Base-by-base conservation (phyloP, 2,329 filamentous ascomycete species). In the Penicillium sp. region DNA sequence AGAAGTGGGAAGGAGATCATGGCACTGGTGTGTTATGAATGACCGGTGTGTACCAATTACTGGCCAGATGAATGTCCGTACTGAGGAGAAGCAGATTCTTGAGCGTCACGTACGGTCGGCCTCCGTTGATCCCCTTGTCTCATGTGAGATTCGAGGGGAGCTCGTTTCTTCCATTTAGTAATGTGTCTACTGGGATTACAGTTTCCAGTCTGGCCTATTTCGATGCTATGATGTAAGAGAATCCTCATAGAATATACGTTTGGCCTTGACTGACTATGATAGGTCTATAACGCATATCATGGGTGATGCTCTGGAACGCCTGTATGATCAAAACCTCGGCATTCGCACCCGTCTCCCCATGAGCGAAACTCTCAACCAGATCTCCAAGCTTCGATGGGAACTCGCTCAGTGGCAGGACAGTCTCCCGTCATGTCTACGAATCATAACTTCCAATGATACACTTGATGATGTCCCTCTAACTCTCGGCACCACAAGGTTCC, bases 401-500 rank as follows among this genome's bases (percentile, higher is more conserved):
- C 51, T 57, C 3, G 55, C 51, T 4, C 47, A 57, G 10, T 57
- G 55, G 55, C 55, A 57, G 55, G 55, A 55, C 30, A 45, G 10
- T 27, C 32, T 57, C 7, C 51, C 55, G 1, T 29, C 47, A 4
- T 18, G 18, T 14, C n/a, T 55, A 30, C 19, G 41, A 40, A 55
- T 55, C 1, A 55, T 55, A 7, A 51, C 46, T 19, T 30, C 35
- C 14, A 23, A 47, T 14, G 51, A 51, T 7, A 41, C 30, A 2
- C 36, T 54, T 2, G 29, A 48, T 19, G 41, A 51, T 51, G 42
- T 47, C 6, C 51, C 47, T 16, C 32, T 55, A 14, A 51, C 46
- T 8, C 7, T 55, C 13, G 51, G 50, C 29, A 46, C 55, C 3
- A 47, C 36, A 11, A 43, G 55, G 23, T 32, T 57, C 29, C 55